These are phyloP conservation scores for Xylariomycetidae sp. DNA, from an alignment of 2,329 filamentous ascomycete genomes.

Conservation along the genomic window DNA sequence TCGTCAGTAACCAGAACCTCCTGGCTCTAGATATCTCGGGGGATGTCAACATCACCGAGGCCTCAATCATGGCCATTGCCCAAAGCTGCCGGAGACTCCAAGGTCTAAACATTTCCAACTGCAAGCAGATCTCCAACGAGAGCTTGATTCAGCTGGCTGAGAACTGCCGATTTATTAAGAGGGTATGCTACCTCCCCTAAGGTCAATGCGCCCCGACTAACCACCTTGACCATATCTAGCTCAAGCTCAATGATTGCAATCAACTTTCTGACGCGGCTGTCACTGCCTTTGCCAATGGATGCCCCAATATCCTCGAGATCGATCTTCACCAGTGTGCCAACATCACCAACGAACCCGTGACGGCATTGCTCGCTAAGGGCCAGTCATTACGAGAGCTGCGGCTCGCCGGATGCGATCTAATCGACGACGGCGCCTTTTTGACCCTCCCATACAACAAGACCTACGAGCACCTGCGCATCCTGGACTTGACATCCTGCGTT, in stretches of 20 bases:
- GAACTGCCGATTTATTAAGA: constrained; percentile 79
- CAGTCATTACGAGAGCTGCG: constrained; percentile 84
- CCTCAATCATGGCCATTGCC: constrained; percentile 54
- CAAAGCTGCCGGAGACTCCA: constrained; percentile 79
- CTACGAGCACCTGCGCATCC: constrained; percentile 85
- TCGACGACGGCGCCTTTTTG: constrained; percentile 85
- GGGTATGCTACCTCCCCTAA: constrained; percentile 47
- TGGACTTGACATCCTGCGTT: constrained; percentile 86
- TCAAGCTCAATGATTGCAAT: constrained; percentile 91
- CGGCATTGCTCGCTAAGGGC: constrained; percentile 70
- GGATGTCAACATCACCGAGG: constrained; percentile 51
- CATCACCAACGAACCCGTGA: constrained; percentile 79
- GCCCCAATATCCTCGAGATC: constrained; percentile 91
- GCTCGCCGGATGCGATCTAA: constrained; percentile 74
- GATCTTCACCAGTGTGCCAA: constrained; percentile 81
- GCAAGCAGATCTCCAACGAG: constrained; percentile 77
- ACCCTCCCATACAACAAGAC: constrained; percentile 60
- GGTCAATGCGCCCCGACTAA: background rate
- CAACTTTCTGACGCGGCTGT: constrained; percentile 79
- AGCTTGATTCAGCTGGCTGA: constrained; percentile 76
- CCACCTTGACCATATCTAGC: too few relatives aligned
- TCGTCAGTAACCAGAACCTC: constrained; percentile 72
- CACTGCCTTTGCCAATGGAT: constrained; percentile 78
- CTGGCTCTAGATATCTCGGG: constrained; percentile 87
- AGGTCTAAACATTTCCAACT: constrained; percentile 87